Evolutionary conservation across 805 yeast genomes (phyloP).

Genomic region (Kuraishia borneana): DNA sequence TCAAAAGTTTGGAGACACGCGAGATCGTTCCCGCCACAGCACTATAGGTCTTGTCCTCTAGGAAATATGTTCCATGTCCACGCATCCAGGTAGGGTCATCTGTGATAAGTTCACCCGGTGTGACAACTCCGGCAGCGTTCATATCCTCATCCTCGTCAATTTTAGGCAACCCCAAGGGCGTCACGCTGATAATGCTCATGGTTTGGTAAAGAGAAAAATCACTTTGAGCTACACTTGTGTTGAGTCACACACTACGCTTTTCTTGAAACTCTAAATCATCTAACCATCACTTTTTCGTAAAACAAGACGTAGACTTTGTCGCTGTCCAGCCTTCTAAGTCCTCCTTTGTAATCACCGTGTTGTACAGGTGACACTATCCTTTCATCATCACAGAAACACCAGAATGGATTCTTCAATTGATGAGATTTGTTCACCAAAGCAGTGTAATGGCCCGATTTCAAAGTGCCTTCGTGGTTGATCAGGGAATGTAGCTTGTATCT

Average conservation of each 20-base stretch:
- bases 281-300: conserved; percentile 24
- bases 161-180: conserved; percentile 8
- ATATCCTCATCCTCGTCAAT: conserved; percentile 9
- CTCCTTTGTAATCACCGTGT: conserved; percentile 34
- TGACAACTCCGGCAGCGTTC: conserved; percentile 31
- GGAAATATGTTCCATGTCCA: conserved; percentile 91
- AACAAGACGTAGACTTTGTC: conserved; percentile 62
- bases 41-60: conserved; percentile 67
- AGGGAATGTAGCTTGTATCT: conserved; percentile 49
- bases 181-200: conserved; percentile 17
- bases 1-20: conserved; percentile 74
- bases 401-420: conserved; percentile 33
- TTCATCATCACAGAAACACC: conserved; percentile 77
- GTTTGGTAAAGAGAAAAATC: no score
- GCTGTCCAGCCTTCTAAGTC: conserved; percentile 28
- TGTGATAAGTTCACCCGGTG: conserved; percentile 95
- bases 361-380: conserved; percentile 29
- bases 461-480: conserved; percentile 57
- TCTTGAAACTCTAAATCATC: not conserved
- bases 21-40: conserved; percentile 89
- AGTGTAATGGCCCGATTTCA: conserved; percentile 71
- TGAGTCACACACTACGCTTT: not conserved
- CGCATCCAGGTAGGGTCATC: conserved; percentile 97
- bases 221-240: no score
- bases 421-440: conserved; percentile 42